These are phyloP conservation scores for Talaromyces sp. DNA, from an alignment of 2,329 filamentous ascomycete genomes.

Conservation along the genomic window DNA sequence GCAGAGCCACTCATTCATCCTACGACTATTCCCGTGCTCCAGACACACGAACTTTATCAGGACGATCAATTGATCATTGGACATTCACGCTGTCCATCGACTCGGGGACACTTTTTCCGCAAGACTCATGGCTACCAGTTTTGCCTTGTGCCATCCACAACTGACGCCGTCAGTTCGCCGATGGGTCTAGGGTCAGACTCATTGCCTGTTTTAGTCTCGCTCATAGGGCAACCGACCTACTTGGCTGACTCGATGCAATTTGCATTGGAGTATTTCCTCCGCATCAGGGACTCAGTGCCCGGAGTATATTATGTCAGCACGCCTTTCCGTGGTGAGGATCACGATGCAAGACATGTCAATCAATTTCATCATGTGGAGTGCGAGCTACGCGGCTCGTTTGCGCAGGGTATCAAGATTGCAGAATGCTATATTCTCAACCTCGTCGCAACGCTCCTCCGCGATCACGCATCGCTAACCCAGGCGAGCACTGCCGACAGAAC, in stretches of 20 bases:
- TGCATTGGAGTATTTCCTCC: background rate
- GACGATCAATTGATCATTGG: background rate
- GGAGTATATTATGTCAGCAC: background rate
- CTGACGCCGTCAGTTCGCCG: background rate
- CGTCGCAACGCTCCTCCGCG: background rate
- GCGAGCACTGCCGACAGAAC: background rate
- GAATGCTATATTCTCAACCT: conserved; percentile 3
- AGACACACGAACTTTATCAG: background rate
- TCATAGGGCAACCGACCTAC: background rate
- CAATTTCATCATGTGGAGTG: conserved; percentile 10
- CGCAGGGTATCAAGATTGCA: conserved; percentile 2
- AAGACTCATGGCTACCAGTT: background rate
- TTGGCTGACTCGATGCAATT: background rate
- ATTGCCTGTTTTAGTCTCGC: background rate
- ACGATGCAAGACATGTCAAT: conserved; percentile 7
- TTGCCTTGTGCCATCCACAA: background rate
- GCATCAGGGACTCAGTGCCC: background rate
- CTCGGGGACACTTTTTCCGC: background rate
- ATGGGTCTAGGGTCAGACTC: conserved; percentile 11
- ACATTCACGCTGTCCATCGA: background rate
- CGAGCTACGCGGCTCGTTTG: background rate
- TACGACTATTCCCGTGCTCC: background rate
- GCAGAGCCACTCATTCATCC: background rate
- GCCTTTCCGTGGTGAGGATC: conserved; percentile 5
- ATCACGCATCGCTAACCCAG: background rate